Conservation (phyloP, 106 monocot species). For the Dendrobium officinale region DNA sequence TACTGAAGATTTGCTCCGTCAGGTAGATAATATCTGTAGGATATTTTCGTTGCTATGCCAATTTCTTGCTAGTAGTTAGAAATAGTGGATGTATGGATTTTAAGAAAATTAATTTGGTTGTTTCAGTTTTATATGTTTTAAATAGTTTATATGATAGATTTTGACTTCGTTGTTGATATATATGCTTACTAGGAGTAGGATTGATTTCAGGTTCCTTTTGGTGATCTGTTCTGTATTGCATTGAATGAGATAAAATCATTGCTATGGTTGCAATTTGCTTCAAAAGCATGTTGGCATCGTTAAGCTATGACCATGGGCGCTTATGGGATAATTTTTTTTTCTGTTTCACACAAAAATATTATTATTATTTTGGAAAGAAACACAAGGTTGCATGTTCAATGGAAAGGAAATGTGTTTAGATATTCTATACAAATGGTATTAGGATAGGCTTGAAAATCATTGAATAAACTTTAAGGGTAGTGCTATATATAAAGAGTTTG, state of each 20-base stretch:
- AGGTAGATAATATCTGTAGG: conserved; percentile 22
- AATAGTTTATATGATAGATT: background rate
- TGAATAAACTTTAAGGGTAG: no score
- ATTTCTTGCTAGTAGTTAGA: background rate
- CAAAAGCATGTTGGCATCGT: background rate
- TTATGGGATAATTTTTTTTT: no score
- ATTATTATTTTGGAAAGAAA: no score
- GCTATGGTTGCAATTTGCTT: background rate
- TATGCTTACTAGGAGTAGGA: background rate
- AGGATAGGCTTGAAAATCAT: no score
- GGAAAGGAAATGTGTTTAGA: no score
- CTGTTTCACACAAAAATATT: no score
- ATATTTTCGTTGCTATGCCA: background rate
- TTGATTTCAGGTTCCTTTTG: background rate
- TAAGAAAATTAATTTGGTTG: background rate
- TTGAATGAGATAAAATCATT: background rate
- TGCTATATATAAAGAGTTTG: no score
- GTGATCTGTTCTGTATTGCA: background rate
- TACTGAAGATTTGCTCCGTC: conserved; percentile 66
- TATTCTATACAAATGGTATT: no score
- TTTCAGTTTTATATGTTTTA: background rate
- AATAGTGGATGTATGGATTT: background rate
- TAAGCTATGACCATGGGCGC: background rate
- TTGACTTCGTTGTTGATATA: background rate
- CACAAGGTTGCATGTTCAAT: no score